These are phyloP conservation scores for Zoysia matrella DNA, from an alignment of 202 grass and related monocot genomes.

Conservation along the genomic window DNA sequence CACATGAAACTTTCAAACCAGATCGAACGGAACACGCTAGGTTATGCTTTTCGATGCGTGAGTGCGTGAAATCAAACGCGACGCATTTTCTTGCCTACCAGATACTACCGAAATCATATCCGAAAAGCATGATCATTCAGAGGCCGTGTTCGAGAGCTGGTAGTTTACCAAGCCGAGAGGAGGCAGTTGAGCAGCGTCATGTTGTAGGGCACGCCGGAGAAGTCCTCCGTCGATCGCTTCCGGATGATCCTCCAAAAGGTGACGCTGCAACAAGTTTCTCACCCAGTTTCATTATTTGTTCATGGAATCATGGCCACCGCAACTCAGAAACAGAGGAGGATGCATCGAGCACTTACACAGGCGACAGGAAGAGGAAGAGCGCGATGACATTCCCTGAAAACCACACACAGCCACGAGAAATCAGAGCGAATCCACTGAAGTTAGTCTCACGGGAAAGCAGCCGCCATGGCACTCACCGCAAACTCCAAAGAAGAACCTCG, in stretches of 20 bases:
- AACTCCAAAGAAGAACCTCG: constrained; percentile 64
- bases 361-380: constrained; percentile 85
- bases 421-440: constrained; percentile 15
- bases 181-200: constrained; percentile 99
- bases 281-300: not conserved
- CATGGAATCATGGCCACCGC: too few species aligned
- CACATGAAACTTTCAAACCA: too few species aligned
- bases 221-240: constrained; percentile 89
- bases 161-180: constrained; percentile 80
- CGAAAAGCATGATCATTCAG: not conserved
- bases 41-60: too few species aligned
- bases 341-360: constrained; percentile 58
- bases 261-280: constrained; percentile 56
- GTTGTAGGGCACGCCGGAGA: constrained; percentile 98
- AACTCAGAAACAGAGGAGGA: not conserved
- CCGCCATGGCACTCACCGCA: constrained; percentile 41
- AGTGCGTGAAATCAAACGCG: too few species aligned
- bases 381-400: constrained; percentile 74
- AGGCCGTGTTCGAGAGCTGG: not conserved
- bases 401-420: not conserved
- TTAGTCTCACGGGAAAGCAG: not conserved
- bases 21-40: too few species aligned
- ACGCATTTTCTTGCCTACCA: too few species aligned
- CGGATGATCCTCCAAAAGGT: constrained; percentile 89
- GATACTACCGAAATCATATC: too few species aligned